Evolutionary conservation across 306 rosid species (phyloP).

Genomic region (Vicia villosa): DNA sequence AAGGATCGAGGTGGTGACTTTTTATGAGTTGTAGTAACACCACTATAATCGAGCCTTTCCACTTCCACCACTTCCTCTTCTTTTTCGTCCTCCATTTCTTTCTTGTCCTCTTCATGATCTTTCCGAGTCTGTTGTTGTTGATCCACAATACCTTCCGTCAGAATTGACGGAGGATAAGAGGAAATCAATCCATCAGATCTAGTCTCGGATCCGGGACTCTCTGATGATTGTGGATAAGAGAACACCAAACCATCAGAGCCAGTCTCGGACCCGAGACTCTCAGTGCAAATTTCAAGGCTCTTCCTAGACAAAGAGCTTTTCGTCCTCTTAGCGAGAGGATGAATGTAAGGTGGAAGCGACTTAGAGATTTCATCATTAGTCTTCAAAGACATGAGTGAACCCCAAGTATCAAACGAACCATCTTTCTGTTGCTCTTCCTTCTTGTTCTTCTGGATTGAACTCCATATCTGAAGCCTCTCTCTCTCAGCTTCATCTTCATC

Average conservation of each 20-base stretch:
- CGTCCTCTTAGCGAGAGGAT: conserved; percentile 74
- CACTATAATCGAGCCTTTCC: conserved; percentile 39
- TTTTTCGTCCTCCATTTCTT: conserved; percentile 4
- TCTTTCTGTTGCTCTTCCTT: conserved; percentile 38
- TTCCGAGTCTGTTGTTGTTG: neutral
- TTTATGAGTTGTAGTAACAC: conserved; percentile 23
- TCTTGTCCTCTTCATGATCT: conserved; percentile 1
- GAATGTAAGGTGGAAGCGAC: conserved; percentile 65
- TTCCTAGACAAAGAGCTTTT: conserved; percentile 54
- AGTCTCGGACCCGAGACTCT: conserved; percentile 93
- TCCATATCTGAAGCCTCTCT: conserved; percentile 55
- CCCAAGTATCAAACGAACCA: conserved; percentile 52
- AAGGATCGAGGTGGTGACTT: conserved; percentile 46
- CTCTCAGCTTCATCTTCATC: conserved; percentile 35
- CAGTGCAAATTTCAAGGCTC: conserved; percentile 85
- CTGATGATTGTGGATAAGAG: conserved; percentile 53
- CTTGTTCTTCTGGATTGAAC: conserved; percentile 46
- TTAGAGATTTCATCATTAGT: conserved; percentile 44
- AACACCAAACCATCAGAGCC: conserved; percentile 76
- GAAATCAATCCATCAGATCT: too few species aligned
- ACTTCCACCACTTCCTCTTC: conserved; percentile 35
- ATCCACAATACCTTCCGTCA: conserved; percentile 39
- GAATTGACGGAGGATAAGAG: too few species aligned
- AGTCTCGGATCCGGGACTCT: conserved; percentile 85
- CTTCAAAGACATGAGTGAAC: conserved; percentile 55